A percentile compares a stretch with the other conserved stretches of the same genome.
Evolutionary conservation across 2,329 filamentous ascomycete genomes (phyloP).

Genomic region (Sarocladiaceae sp.): DNA sequence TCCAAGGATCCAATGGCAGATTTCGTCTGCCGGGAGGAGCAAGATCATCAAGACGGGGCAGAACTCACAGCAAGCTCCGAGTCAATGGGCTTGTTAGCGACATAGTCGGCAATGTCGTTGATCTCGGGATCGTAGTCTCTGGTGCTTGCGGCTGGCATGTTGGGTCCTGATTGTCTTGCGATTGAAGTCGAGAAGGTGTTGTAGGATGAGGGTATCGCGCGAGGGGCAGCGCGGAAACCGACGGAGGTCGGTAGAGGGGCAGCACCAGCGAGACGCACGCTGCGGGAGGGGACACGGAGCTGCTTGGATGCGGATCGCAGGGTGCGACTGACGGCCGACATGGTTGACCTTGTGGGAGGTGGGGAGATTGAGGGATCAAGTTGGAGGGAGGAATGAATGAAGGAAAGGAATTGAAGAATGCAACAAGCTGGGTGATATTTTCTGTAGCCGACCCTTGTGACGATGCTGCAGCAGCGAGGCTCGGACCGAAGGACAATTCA

Average conservation of each 20-base stretch:
- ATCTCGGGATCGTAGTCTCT: constrained; percentile 85
- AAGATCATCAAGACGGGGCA: not conserved
- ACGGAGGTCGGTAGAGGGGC: constrained; percentile 28
- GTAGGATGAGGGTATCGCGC: constrained; percentile 28
- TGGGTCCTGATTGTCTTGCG: constrained; percentile 41
- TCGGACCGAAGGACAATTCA: not conserved
- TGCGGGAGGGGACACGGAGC: constrained; percentile 39
- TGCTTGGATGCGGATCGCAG: constrained; percentile 49
- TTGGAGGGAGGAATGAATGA: constrained; percentile 10
- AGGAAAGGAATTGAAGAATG: not conserved
- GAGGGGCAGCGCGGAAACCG: constrained; percentile 23
- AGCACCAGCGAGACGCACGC: constrained; percentile 27
- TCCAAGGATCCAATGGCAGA: not conserved
- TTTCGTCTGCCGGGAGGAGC: constrained; percentile 11
- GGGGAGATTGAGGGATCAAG: constrained; percentile 16
- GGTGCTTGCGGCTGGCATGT: constrained; percentile 37
- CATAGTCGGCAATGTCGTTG: constrained; percentile 89
- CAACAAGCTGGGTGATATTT: too few relatives aligned
- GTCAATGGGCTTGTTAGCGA: constrained; percentile 84
- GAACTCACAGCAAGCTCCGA: constrained; percentile 83
- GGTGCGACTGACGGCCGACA: constrained; percentile 50
- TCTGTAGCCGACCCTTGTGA: too few relatives aligned
- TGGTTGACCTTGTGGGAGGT: constrained; percentile 21
- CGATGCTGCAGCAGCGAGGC: too few relatives aligned
- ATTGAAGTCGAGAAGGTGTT: constrained; percentile 44